phyloP scores from a whole-genome alignment of 2,329 filamentous ascomycete species.

The Neocatenulostroma microsporum region DNA sequence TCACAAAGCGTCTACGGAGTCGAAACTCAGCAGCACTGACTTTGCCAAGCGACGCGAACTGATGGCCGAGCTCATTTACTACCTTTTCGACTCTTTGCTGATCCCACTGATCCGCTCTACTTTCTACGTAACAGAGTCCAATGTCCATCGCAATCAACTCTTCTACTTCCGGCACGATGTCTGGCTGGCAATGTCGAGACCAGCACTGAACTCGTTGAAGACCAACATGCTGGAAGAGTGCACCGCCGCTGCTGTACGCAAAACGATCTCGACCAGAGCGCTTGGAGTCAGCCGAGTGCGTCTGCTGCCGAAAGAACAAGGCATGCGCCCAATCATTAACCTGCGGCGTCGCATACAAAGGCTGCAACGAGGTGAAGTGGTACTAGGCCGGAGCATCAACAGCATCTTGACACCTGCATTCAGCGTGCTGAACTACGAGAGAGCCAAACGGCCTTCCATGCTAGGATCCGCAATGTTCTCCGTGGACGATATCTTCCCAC shows the following conservation, averaged over 20 bases:
- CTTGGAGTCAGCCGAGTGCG: conserved; percentile 74
- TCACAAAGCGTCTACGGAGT: conserved; percentile 34
- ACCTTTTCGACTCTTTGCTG: conserved; percentile 81
- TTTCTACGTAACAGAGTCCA: conserved; percentile 93
- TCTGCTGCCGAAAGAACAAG: conserved; percentile 69
- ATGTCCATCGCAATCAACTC: conserved; percentile 65
- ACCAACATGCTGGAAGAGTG: conserved; percentile 72
- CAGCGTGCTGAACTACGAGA: conserved; percentile 71
- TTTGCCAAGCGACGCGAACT: conserved; percentile 68
- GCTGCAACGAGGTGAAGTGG: conserved; percentile 45
- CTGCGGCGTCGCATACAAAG: conserved; percentile 58
- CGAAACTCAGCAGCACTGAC: conserved; percentile 63
- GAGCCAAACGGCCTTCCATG: conserved; percentile 43
- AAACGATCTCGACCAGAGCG: conserved; percentile 52
- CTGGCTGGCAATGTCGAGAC: conserved; percentile 70
- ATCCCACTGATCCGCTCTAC: conserved; percentile 79
- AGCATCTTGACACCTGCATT: conserved; percentile 64
- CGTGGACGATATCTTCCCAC: conserved; percentile 68
- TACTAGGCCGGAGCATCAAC: conserved; percentile 61
- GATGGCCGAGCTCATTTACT: conserved; percentile 81
- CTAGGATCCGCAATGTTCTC: conserved; percentile 79
- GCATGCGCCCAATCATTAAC: conserved; percentile 81
- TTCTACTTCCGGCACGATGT: conserved; percentile 95
- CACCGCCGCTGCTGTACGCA: conserved; percentile 47
- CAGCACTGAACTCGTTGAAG: conserved; percentile 61